These are phyloP conservation scores for Cnidoscolus chayamansa DNA, from an alignment of 441 rosid genomes.

Conservation along the genomic window DNA sequence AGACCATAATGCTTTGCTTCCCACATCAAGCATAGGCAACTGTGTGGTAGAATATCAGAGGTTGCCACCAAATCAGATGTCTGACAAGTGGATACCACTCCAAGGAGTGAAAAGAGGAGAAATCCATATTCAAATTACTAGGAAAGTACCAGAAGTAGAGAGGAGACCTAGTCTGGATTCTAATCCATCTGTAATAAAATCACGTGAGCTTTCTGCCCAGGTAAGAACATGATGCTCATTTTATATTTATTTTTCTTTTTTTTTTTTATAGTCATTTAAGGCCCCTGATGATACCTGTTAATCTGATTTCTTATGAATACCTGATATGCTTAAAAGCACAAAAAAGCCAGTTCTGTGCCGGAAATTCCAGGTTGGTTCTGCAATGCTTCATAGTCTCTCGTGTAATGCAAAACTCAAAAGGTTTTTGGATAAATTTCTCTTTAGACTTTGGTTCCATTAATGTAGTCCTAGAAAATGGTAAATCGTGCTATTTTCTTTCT, in stretches of 20 bases:
- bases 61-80: constrained; percentile 69
- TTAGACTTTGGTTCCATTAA: background rate
- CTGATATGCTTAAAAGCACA: background rate
- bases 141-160: constrained; percentile 57
- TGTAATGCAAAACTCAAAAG: background rate
- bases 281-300: background rate
- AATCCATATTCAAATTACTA: constrained; percentile 70
- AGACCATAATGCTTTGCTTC: constrained; percentile 83
- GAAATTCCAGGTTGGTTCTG: background rate
- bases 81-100: constrained; percentile 97
- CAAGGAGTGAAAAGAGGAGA: constrained; percentile 91
- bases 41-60: constrained; percentile 86
- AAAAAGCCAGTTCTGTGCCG: background rate
- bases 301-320: background rate
- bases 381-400: background rate
- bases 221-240: constrained; percentile 25
- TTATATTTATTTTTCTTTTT: background rate
- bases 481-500: background rate
- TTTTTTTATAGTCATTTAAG: background rate
- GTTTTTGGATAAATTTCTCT: no score
- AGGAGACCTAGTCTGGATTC: constrained; percentile 52
- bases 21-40: constrained; percentile 72
- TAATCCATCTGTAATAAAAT: constrained; percentile 44
- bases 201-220: constrained; percentile 48
- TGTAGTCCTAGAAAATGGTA: background rate